These are phyloP conservation scores for Leishmania tropica DNA, from an alignment of 208 protist genomes.

Conservation along the genomic window DNA sequence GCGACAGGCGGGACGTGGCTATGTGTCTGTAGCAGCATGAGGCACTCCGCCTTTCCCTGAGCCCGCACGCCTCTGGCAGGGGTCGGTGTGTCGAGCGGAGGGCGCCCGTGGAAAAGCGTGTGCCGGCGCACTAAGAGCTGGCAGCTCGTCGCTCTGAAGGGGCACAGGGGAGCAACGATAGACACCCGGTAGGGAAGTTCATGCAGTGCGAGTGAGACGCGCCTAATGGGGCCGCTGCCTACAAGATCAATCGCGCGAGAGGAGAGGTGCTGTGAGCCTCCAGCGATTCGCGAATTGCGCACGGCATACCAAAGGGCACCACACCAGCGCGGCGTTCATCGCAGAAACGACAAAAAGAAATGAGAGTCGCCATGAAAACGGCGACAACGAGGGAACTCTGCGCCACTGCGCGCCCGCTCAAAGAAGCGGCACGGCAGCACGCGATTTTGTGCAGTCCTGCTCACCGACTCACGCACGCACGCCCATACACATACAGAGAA, in stretches of 20 bases:
- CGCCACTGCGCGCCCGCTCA: not conserved
- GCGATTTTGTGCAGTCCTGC: not conserved
- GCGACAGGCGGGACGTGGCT: not conserved
- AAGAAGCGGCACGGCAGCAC: not conserved
- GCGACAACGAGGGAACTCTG: not conserved
- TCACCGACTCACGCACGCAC: not conserved
- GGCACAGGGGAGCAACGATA: not conserved
- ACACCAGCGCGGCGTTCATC: not conserved
- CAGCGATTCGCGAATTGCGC: not conserved
- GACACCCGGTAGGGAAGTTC: not conserved
- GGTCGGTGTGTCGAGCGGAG: not conserved
- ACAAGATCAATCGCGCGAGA: not conserved
- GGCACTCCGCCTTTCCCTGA: not conserved
- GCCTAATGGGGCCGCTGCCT: too few relatives aligned
- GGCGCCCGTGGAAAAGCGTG: not conserved
- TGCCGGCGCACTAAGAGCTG: not conserved
- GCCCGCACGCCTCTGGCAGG: not conserved
- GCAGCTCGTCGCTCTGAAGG: not conserved
- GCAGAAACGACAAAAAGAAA: not conserved
- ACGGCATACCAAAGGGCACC: not conserved
- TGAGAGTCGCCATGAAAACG: too few relatives aligned
- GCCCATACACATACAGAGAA: not conserved
- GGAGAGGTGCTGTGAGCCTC: not conserved
- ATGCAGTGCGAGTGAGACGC: not conserved
- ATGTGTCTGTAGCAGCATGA: not conserved